phyloP scores from a whole-genome alignment of 1,139 yeast species.

The Hansenula lynferdii region DNA sequence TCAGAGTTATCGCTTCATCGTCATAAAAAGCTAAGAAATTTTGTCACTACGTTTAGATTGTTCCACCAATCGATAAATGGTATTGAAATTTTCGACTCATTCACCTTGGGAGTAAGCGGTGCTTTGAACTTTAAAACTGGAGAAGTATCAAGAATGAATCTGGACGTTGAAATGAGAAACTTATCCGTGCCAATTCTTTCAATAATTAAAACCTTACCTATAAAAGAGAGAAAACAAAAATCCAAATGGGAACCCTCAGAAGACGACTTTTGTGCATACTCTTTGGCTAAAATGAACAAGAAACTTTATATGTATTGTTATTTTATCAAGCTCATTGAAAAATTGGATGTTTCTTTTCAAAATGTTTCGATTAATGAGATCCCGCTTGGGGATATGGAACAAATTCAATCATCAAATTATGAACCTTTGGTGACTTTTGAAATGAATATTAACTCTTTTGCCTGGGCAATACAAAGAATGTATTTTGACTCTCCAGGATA shows the following conservation, averaged over 20 bases:
- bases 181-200: conserved; percentile 20
- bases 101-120: conserved; percentile 13
- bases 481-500: conserved; percentile 47
- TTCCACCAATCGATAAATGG: conserved; percentile 15
- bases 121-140: conserved; percentile 22
- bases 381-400: conserved; percentile 15
- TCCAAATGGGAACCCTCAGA: not conserved
- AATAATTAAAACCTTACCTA: conserved; percentile 9
- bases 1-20: conserved; percentile 11
- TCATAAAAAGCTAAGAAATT: conserved; percentile 3
- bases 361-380: conserved; percentile 13
- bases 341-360: conserved; percentile 13
- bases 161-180: conserved; percentile 18
- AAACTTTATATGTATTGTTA: conserved; percentile 8
- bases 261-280: conserved; percentile 9
- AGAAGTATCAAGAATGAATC: conserved; percentile 15
- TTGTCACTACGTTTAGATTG: conserved; percentile 7
- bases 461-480: conserved; percentile 24
- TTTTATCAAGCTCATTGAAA: conserved; percentile 13
- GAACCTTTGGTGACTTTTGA: conserved; percentile 17
- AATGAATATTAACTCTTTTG: conserved; percentile 20
- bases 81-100: conserved; percentile 16
- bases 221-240: not conserved
- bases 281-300: conserved; percentile 9
- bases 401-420: conserved; percentile 16